Base-by-base conservation (phyloP, 2,329 filamentous ascomycete genomes). In the Xylariaceae sp. region DNA sequence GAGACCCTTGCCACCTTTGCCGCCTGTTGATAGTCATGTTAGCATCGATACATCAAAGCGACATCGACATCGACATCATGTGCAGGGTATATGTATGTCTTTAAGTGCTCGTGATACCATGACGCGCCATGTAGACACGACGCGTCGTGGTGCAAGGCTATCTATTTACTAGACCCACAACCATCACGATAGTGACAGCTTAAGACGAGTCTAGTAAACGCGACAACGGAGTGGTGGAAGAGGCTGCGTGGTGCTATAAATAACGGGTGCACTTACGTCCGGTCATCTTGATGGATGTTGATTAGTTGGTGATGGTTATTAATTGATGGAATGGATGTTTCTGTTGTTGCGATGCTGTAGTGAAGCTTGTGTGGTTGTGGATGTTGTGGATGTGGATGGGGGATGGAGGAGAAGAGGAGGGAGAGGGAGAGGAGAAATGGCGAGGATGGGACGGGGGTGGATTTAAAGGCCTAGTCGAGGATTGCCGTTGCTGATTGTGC, bases 1-100 rank as follows among this genome's bases (percentile, higher is more conserved):
- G 80, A 96, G 91, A 77, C 92, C 92, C 87, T 96, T 96, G 77
- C 92, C 92, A 79, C 92, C 92, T 82, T 96, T 95, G 78, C 91
- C 91, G 77, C 90, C 90, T 94, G 71, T 71, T 30, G 23, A 5
- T 5, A 30, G 23, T 30, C 23, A 30, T 30, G 23, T 30, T 30
- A 30, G 23, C 23, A 30, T 30, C 23, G 23, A 30, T 5, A 30
- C 23, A 4, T 30, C 23, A 30, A 30, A 30, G 23, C 23, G 23
- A 30, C 23, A 30, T 30, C 23, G 23, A 30, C 23, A 30, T 30
- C 23, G 23, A 30, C 23, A 30, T 30, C 23, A 30, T 30, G 9
- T 8, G 11, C 3, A 41, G 37, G 37, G 37, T 41, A 30, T 30
- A 41, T 41, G 37, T 13, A 41, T 41, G 37, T 4, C 2, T 41